Base-by-base conservation (phyloP, 768 basidiomycete genomes). In the Xerocomus spinulosus region DNA sequence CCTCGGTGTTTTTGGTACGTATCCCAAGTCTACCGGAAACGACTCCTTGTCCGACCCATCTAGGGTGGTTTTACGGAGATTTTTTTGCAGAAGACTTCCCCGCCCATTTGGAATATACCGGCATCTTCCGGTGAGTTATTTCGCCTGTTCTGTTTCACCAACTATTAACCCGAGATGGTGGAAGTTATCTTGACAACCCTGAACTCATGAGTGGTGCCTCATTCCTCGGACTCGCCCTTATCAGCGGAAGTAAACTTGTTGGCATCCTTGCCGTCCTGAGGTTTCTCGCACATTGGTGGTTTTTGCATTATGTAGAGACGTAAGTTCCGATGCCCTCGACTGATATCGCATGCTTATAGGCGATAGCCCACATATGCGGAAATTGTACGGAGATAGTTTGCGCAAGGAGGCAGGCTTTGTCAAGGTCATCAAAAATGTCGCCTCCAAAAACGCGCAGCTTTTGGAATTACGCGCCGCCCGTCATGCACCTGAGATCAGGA, bases 11-110 rank as follows among this genome's bases (percentile, higher is more conserved):
- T 97, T 97, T 60, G 96, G 91, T 90, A 56, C 42, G 77, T 54
- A 8, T 35, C 18, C 20, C 17, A 4, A 12, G 29, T 30, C 9
- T 18, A 9, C 40, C 18, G 8, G 42, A 37, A 42, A 7, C 15
- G 8, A 39, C 7, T 32, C 29, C 41, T 50, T 18, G 61, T 39
- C 39, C 10, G 13, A 25, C 9, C 28, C 33, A 18, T 13, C 13
- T 48, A 92, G 91, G 96, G 21, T 99, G 96, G 96, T 94, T 97
- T 70, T 99, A 96, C 57, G 93, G 92, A 20, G 92, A 95, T 68
- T 95, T 95, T 71, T 94, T 94, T 75, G 86, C 94, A 70, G 91
- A 95, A 58, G 87, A 92, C 53, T 94, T 90, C 66, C 92, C 95
- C 4, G 71, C 87, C 0, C 81, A 89, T 51, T 72, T 98, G 9